These are phyloP conservation scores for Dactylellina cionopaga DNA, from an alignment of 2,329 filamentous ascomycete species.

Conservation along the genomic window DNA sequence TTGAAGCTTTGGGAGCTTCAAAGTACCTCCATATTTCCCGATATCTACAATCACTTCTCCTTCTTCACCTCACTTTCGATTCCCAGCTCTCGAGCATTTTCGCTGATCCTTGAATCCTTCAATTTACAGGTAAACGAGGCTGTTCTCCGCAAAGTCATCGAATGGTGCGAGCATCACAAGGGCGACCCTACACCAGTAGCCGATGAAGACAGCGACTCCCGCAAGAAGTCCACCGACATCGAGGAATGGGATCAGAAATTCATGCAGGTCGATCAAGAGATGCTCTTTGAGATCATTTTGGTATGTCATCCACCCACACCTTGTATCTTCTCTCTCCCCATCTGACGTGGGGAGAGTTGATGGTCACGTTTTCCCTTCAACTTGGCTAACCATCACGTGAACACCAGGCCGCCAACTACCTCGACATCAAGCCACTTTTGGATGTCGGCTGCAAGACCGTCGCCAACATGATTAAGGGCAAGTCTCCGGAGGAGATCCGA, in stretches of 20 bases:
- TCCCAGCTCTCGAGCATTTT: too few relatives aligned
- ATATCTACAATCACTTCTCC: too few relatives aligned
- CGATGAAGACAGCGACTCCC: slow-evolving; percentile 90
- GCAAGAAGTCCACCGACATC: slow-evolving; percentile 98
- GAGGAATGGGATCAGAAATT: slow-evolving; percentile 99
- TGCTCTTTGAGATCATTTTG: slow-evolving; percentile 99
- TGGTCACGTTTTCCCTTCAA: slow-evolving; percentile 20
- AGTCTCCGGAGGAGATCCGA: slow-evolving; percentile 97
- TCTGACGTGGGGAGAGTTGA: too few relatives aligned
- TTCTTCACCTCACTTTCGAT: too few relatives aligned
- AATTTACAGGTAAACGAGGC: slow-evolving; percentile 81
- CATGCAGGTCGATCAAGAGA: slow-evolving; percentile 99
- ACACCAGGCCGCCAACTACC: slow-evolving; percentile 90
- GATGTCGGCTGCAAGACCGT: slow-evolving; percentile 99
- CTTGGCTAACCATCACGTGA: slow-evolving; percentile 50
- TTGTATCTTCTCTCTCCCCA: not conserved
- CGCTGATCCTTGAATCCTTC: too few relatives aligned
- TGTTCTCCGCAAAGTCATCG: slow-evolving; percentile 93
- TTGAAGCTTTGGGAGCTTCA: too few relatives aligned
- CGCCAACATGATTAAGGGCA: slow-evolving; percentile 99
- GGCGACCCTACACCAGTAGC: slow-evolving; percentile 81
- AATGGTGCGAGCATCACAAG: slow-evolving; percentile 97
- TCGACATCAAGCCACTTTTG: slow-evolving; percentile 97
- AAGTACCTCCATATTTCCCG: not conserved
- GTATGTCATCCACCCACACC: slow-evolving; percentile 66